Base-by-base conservation (phyloP, 768 basidiomycete genomes). In the Nevesoporus exiguus region DNA sequence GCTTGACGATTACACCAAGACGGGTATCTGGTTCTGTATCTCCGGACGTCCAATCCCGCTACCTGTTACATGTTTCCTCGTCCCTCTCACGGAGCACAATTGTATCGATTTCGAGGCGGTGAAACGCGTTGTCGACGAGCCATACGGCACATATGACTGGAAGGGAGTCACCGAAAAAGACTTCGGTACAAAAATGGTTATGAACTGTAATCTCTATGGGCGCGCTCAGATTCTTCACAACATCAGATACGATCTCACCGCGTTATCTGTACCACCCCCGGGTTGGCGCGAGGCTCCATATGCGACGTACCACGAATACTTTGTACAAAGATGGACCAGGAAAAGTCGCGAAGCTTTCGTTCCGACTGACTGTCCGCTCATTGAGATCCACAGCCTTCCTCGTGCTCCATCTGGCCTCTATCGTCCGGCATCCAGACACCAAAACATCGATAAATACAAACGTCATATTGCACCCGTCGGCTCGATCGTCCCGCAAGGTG, bases 1-100 rank as follows among this genome's bases (percentile, higher is more conserved):
- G 37, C 82, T 94, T 73, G 74, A 83, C n/a, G 76, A 81, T 34
- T 91, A 80, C 66, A 91, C 86, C 47, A 79, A 72, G 60, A 70
- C 73, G 60, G 81, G 81, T 15, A 74, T 89, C 42, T 82, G 79
- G 77, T 80, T 78, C 70, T 80, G 80, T 60, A 77, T 85, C 66
- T 85, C 85, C 7, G 76, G 78, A 3, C 79, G 80, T 49, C 82
- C 81, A 0, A 71, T 86, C 56, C 61, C 69, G 21, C 70, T 73
- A 3, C 76, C 77, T 7, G 72, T 84, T 44, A 80, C 81, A 52
- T 77, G 84, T 55, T 89, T 82, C 66, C 71, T 93, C 34, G 80
- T 88, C 22, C 90, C 87, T 5, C 69, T 93, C 45, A 75, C 73
- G n/a, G 63, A 67, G 39, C 69, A 75, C 27, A 64, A 69, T 19